Percentiles rank a stretch among this genome's conserved stretches.
Evolutionary conservation across 352 stramenopile genomes (phyloP).

Genomic region (Elongisporangium anandrum): DNA sequence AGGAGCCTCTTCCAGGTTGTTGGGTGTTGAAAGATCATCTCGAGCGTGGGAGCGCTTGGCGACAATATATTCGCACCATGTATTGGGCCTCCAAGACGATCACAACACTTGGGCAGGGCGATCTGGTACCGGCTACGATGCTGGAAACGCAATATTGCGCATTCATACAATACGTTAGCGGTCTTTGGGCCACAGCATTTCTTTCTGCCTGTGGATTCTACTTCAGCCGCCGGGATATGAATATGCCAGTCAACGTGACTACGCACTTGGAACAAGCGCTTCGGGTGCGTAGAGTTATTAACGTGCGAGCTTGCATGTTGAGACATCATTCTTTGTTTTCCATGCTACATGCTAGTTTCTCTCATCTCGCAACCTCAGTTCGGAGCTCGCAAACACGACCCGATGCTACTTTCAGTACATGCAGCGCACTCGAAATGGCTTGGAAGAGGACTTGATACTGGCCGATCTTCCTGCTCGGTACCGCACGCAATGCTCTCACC

Average conservation of each 20-base stretch:
- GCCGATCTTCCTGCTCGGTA: conserved; percentile 14
- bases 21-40: conserved; percentile 20
- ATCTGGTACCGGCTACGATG: conserved; percentile 13
- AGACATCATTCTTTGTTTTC: too few relatives aligned
- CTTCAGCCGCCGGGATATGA: conserved; percentile 13
- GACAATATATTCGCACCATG: conserved; percentile 19
- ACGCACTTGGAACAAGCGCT: conserved; percentile 18
- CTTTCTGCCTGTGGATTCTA: conserved; percentile 21
- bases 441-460: conserved; percentile 16
- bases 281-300: conserved; percentile 4
- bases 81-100: conserved; percentile 25
- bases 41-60: conserved; percentile 9
- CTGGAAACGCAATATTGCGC: conserved; percentile 18
- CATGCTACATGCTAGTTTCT: too few relatives aligned
- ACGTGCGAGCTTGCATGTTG: too few relatives aligned
- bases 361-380: conserved; percentile 6
- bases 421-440: conserved; percentile 16
- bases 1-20: conserved; percentile 8
- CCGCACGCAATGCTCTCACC: conserved; percentile 13
- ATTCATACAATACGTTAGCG: conserved; percentile 17
- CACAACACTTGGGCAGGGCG: conserved; percentile 19
- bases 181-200: conserved; percentile 18
- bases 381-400: conserved; percentile 10
- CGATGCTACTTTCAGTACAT: conserved; percentile 17
- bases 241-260: conserved; percentile 11